phyloP scores from a whole-genome alignment of 2,329 filamentous ascomycete genomes.

The Colletotrichum sp. region DNA sequence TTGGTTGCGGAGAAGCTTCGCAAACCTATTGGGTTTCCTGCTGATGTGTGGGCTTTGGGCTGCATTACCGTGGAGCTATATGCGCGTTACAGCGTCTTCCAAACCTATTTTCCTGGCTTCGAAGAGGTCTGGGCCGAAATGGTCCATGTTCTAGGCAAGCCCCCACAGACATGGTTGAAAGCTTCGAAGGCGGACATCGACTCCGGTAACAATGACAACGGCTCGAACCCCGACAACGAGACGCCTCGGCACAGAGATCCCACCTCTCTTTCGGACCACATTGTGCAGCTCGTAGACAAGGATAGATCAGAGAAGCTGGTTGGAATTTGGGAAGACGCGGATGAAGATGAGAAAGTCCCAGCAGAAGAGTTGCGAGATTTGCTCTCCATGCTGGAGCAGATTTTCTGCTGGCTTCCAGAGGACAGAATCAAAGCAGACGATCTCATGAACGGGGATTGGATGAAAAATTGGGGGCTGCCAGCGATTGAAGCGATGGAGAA shows the following conservation, averaged over 20 bases:
- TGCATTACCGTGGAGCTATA: background rate
- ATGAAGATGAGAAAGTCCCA: background rate
- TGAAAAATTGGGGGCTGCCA: background rate
- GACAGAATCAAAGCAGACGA: background rate
- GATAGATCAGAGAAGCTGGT: background rate
- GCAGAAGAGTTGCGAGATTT: background rate
- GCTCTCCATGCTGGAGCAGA: rapidly evolving
- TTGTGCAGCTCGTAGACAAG: background rate
- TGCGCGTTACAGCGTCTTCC: background rate
- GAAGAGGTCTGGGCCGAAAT: background rate
- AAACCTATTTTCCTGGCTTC: background rate
- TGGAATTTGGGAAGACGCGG: background rate
- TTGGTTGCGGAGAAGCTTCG: background rate
- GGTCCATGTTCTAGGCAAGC: background rate
- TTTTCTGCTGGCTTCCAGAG: background rate
- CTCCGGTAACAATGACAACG: background rate
- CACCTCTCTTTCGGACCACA: background rate
- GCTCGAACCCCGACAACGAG: background rate
- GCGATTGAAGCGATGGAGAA: background rate
- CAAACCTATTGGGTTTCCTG: background rate
- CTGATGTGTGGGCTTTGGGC: background rate
- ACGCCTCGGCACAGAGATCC: background rate
- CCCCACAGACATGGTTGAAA: background rate
- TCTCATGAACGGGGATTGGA: background rate
- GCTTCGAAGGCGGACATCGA: background rate